A percentile compares a stretch with the other conserved stretches of the same genome.
These are phyloP conservation scores for Zymoseptoria crescenta DNA, from an alignment of 2,329 filamentous ascomycete genomes.

Conservation along the genomic window DNA sequence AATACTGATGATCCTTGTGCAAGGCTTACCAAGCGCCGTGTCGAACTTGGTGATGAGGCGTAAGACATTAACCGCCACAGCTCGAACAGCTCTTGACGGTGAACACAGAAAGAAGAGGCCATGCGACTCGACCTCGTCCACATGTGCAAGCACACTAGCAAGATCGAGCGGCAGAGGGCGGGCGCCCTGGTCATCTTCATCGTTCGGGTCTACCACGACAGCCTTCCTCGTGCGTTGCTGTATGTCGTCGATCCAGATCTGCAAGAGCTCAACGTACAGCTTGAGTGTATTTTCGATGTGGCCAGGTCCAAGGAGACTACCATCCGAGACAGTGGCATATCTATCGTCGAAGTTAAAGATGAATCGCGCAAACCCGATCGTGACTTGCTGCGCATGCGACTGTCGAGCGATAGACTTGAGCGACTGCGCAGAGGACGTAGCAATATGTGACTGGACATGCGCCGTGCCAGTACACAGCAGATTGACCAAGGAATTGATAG, in stretches of 20 bases:
- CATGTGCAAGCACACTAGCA: constrained; percentile 81
- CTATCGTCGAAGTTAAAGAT: constrained; percentile 98
- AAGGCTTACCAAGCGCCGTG: constrained; percentile 70
- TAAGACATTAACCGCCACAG: constrained; percentile 86
- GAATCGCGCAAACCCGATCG: constrained; percentile 91
- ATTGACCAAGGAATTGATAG: constrained; percentile 89
- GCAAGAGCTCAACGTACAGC: constrained; percentile 84
- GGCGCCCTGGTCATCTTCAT: constrained; percentile 33
- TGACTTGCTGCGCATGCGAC: constrained; percentile 87
- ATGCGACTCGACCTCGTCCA: constrained; percentile 94
- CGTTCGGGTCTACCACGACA: constrained; percentile 55
- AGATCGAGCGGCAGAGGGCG: constrained; percentile 54
- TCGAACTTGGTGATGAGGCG: constrained; percentile 92
- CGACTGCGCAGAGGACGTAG: constrained; percentile 82
- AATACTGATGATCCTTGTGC: constrained; percentile 76
- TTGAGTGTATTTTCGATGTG: constrained; percentile 92
- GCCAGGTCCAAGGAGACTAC: constrained; percentile 85
- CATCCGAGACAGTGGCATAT: constrained; percentile 96
- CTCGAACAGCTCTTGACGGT: constrained; percentile 79
- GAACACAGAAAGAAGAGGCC: constrained; percentile 96
- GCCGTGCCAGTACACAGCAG: constrained; percentile 93
- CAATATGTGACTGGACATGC: constrained; percentile 88
- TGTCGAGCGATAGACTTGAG: constrained; percentile 92
- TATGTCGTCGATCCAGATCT: constrained; percentile 98
- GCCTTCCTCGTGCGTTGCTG: constrained; percentile 74